Evolutionary conservation across 345 rosid genomes (phyloP), one percentile per base, ranked within the genome.

Genomic region (Eucalyptus tenuipes): DNA sequence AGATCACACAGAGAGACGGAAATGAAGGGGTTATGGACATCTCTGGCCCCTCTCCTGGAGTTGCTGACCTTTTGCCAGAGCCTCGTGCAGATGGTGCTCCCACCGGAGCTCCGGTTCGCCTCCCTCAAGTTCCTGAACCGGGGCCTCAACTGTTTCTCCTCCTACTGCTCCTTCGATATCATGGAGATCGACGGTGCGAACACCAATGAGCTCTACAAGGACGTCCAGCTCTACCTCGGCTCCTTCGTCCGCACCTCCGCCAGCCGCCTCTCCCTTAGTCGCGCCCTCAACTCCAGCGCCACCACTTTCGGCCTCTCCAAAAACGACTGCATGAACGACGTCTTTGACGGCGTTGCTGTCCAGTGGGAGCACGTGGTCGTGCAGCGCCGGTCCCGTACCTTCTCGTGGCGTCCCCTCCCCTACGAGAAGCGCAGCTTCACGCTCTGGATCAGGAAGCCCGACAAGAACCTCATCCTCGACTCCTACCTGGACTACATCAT

Each of bases 191-290:
- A 97, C 89, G 99, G 99, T 59, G 98, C 95, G 17, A 97, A 97
- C 95, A 97, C 99, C 90, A 97, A 97, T 94, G 98, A 95, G 82
- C 99, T 97, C 89, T 97, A 97, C 94, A 94, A 93, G 96, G 99
- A 98, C 27, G 97, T 96, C 88, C 99, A 96, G 93, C 96, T 97
- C 49, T 97, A 97, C 92, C 89, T 97, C 1, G 93, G 97, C 94
- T 93, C 97, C 59, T 94, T 94, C 42, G 94, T 93, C 40, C 94
- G 96, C 61, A 89, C 93, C 92, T 90, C 95, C 85, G 97, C 95
- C 7, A 94, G 93, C 97, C 98, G 98, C 50, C 50, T 95, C 71
- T 95, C 95, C 90, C 97, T 97, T 86, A 95, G 98, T 7, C 96
- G 99, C n/a, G 95, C 99, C 52, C 92, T 95, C 86, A 97, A 97